Evolutionary conservation across 2,329 filamentous ascomycete species (phyloP).

Genomic region (Helotiales sp.): DNA sequence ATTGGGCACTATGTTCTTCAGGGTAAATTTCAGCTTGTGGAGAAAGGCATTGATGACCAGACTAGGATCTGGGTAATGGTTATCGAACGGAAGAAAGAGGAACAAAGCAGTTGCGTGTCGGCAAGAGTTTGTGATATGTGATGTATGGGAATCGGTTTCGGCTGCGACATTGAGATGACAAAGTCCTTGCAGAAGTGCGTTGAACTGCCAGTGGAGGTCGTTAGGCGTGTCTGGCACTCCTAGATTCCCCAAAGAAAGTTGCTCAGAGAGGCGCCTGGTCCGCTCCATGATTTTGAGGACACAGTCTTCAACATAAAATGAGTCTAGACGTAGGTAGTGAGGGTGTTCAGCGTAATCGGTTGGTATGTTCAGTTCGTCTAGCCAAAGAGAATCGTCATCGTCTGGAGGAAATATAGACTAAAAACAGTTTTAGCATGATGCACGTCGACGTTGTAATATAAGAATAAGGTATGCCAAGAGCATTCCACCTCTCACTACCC

Average conservation of each 20-base stretch:
- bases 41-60: conserved; percentile 4
- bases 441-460: background rate
- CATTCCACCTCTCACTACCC: too few species aligned
- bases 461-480: background rate
- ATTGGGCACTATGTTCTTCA: background rate
- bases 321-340: background rate
- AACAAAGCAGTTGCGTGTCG: conserved; percentile 4
- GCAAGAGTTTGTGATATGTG: background rate
- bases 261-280: background rate
- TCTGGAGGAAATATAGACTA: background rate
- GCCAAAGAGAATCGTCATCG: background rate
- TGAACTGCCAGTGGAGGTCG: conserved; percentile 3
- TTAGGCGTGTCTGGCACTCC: background rate
- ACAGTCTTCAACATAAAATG: background rate
- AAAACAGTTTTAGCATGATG: background rate
- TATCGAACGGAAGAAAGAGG: conserved; percentile 9
- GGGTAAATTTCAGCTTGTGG: conserved; percentile 6
- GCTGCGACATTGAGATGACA: background rate
- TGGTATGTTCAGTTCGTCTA: background rate
- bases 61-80: conserved; percentile 12
- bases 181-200: conserved; percentile 1
- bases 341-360: background rate
- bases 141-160: background rate
- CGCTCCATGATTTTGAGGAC: background rate
- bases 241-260: background rate